Evolutionary conservation across 305 asterid genomes (phyloP).

Genomic region (Solanum hybrid): DNA sequence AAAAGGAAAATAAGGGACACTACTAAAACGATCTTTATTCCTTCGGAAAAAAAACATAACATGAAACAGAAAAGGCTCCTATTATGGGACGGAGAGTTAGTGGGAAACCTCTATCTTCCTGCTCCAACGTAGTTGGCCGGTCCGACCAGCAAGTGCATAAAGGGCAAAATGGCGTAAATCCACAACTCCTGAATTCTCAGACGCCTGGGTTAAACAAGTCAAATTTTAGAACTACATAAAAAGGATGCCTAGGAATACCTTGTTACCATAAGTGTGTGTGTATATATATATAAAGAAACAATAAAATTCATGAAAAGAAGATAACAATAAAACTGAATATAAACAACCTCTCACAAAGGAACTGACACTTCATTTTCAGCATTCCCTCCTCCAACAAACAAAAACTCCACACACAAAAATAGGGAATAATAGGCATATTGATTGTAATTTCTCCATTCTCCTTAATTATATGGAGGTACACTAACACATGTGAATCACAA

Average conservation of each 20-base stretch:
- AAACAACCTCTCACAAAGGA: neutral
- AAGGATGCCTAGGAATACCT: neutral
- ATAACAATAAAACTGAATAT: neutral
- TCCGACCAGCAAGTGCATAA: constrained; percentile 87
- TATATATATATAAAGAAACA: neutral
- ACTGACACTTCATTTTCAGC: neutral
- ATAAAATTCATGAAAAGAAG: neutral
- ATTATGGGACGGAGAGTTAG: neutral
- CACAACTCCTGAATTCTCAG: constrained; percentile 59
- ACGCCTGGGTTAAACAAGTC: constrained; percentile 28
- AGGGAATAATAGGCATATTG: neutral
- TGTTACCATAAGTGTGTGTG: neutral
- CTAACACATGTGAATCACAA: neutral
- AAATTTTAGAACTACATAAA: neutral
- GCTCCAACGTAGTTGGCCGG: constrained; percentile 83
- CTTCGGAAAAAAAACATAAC: neutral
- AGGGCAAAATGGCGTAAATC: constrained; percentile 89
- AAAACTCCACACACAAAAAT: neutral
- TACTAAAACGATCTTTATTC: neutral
- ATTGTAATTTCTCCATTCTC: neutral
- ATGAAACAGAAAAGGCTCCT: neutral
- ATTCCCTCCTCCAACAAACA: neutral
- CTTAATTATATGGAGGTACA: neutral
- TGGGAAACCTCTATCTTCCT: constrained; percentile 65
- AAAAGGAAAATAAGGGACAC: neutral